These are phyloP conservation scores for Nemania sp. DNA, from an alignment of 2,329 filamentous ascomycete genomes.

Conservation along the genomic window DNA sequence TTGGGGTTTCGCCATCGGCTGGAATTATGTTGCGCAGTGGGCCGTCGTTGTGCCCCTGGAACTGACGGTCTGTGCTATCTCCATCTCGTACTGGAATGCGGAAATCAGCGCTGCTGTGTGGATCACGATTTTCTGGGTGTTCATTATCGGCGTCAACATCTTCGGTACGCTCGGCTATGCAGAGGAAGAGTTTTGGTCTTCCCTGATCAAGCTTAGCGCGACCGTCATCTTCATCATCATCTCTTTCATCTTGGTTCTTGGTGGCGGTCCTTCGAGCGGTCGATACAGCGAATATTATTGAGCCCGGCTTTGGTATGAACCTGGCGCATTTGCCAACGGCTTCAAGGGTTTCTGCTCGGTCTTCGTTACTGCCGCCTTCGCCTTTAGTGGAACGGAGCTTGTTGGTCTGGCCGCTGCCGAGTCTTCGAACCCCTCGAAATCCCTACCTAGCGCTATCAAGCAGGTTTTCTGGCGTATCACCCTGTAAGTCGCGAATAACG, in stretches of 20 bases:
- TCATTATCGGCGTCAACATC: slow-evolving; percentile 57
- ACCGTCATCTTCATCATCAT: slow-evolving; percentile 67
- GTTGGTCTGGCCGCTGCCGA: slow-evolving; percentile 77
- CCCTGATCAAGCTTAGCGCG: slow-evolving; percentile 59
- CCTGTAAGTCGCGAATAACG: slow-evolving; percentile 35
- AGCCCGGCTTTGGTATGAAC: slow-evolving; percentile 53
- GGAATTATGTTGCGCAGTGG: slow-evolving; percentile 54
- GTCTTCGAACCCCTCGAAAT: slow-evolving; percentile 68
- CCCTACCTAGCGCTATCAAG: slow-evolving; percentile 80
- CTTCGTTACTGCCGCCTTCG: slow-evolving; percentile 73
- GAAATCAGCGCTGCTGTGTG: slow-evolving; percentile 53
- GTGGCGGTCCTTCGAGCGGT: slow-evolving; percentile 59
- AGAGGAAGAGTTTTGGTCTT: slow-evolving; percentile 64
- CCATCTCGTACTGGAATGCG: slow-evolving; percentile 53
- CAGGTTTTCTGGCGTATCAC: slow-evolving; percentile 68
- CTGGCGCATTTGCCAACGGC: slow-evolving; percentile 67
- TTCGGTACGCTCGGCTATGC: slow-evolving; percentile 60
- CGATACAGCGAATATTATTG: slow-evolving; percentile 52
- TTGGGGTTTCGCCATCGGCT: slow-evolving; percentile 48
- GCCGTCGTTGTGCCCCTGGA: slow-evolving; percentile 52
- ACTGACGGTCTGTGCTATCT: slow-evolving; percentile 53
- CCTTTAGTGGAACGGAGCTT: slow-evolving; percentile 73
- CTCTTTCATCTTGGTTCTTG: slow-evolving; percentile 59
- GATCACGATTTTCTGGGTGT: slow-evolving; percentile 58
- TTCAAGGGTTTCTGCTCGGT: slow-evolving; percentile 75